A percentile compares a stretch with the other conserved stretches of the same genome.
Conservation (phyloP, 257 asterid species). For the Buddleja alternifolia region DNA sequence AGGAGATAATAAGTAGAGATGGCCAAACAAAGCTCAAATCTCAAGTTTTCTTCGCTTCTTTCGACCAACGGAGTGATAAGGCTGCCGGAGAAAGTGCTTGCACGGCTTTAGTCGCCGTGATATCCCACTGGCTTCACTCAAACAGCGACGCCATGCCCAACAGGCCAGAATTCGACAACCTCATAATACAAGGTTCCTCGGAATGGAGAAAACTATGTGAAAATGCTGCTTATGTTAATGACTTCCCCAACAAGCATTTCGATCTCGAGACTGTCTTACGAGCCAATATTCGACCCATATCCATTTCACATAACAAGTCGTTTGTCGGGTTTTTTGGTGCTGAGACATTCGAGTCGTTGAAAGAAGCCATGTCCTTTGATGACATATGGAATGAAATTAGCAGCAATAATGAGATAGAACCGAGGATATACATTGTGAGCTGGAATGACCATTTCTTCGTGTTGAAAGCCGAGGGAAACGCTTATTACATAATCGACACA, state of each 20-base stretch:
- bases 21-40: slow-evolving; percentile 58
- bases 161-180: slow-evolving; percentile 50
- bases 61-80: slow-evolving; percentile 69
- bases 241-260: slow-evolving; percentile 75
- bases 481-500: slow-evolving; percentile 65
- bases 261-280: slow-evolving; percentile 71
- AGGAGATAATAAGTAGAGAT: slow-evolving; percentile 64
- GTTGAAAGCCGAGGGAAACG: slow-evolving; percentile 54
- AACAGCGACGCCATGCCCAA: slow-evolving; percentile 50
- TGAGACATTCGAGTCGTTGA: slow-evolving; percentile 51
- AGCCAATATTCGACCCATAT: slow-evolving; percentile 53
- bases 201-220: slow-evolving; percentile 75
- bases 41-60: slow-evolving; percentile 63
- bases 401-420: slow-evolving; percentile 23
- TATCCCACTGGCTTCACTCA: slow-evolving; percentile 73
- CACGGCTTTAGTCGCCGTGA: slow-evolving; percentile 62
- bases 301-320: slow-evolving; percentile 49
- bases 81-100: slow-evolving; percentile 84
- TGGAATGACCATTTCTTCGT: slow-evolving; percentile 87
- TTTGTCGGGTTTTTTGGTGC: slow-evolving; percentile 79
- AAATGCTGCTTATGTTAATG: slow-evolving; percentile 34
- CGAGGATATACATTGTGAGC: slow-evolving; percentile 64
- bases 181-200: slow-evolving; percentile 68
- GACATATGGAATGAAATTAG: slow-evolving; percentile 62
- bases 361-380: slow-evolving; percentile 70